These are phyloP conservation scores for Trichoderma polysporum DNA, from an alignment of 2,329 filamentous ascomycete genomes.

Conservation along the genomic window DNA sequence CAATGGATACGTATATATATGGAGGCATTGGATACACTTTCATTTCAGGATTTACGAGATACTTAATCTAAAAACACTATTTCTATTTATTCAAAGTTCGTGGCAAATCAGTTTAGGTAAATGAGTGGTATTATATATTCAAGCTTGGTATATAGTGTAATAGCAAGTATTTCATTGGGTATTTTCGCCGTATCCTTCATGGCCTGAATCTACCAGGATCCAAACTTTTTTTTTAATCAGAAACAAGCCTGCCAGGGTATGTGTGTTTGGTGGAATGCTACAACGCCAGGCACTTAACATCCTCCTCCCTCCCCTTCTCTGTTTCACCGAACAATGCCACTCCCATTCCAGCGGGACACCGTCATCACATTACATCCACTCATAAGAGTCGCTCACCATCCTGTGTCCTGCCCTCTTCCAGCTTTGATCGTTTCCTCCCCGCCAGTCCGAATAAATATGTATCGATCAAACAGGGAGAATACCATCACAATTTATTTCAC, in stretches of 20 bases:
- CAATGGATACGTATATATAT: too few relatives aligned
- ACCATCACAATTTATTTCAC: neutral
- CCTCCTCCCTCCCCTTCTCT: constrained; percentile 24
- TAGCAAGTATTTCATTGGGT: constrained; percentile 16
- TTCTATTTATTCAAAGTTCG: neutral
- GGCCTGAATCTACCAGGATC: constrained; percentile 13
- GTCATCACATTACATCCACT: constrained; percentile 23
- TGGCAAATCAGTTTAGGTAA: neutral
- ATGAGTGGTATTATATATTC: constrained; percentile 18
- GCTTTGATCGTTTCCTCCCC: neutral
- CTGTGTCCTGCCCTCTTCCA: neutral
- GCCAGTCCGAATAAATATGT: neutral
- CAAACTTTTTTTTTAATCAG: neutral
- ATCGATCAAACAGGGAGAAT: neutral
- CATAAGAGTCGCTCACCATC: neutral
- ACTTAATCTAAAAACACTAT: too few relatives aligned
- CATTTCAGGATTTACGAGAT: too few relatives aligned
- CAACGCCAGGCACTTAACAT: neutral
- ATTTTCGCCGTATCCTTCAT: constrained; percentile 19
- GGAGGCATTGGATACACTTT: neutral
- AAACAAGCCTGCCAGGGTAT: neutral
- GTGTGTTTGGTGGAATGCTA: constrained; percentile 10
- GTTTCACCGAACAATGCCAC: constrained; percentile 33
- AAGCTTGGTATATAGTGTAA: constrained; percentile 13
- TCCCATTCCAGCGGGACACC: constrained; percentile 31